Conservation (phyloP, 768 basidiomycete genomes). For the Phanerochaete sordida region DNA sequence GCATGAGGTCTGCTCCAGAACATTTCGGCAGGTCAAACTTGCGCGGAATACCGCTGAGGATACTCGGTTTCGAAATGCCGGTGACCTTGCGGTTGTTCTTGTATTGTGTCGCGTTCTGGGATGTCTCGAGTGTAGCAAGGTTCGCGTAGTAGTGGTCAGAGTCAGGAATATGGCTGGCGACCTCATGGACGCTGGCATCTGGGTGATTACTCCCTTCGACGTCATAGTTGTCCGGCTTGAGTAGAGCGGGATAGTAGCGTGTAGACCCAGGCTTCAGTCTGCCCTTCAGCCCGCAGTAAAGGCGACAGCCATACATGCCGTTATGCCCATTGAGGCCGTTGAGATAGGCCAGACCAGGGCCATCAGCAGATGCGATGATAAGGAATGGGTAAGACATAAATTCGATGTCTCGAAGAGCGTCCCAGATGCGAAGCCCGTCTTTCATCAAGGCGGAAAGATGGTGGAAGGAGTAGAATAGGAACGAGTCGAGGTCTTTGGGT, state of each 20-base stretch:
- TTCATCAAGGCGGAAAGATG: constrained; percentile 23
- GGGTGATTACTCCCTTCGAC: constrained; percentile 26
- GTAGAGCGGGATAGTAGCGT: constrained; percentile 33
- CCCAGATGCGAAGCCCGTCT: neutral
- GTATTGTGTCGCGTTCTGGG: constrained; percentile 25
- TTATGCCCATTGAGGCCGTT: constrained; percentile 33
- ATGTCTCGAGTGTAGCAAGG: neutral
- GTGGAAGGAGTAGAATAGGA: constrained; percentile 24
- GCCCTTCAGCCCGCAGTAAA: constrained; percentile 29
- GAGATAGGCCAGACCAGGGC: constrained; percentile 17
- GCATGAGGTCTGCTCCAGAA: constrained; percentile 37
- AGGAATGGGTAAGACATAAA: neutral
- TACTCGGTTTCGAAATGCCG: constrained; percentile 34
- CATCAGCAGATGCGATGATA: neutral
- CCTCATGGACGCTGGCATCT: constrained; percentile 23
- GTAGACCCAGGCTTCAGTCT: constrained; percentile 21
- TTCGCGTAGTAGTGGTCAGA: neutral
- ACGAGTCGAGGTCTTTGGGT: constrained; percentile 27
- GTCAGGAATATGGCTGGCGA: neutral
- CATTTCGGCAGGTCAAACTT: constrained; percentile 26
- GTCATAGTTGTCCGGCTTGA: constrained; percentile 22
- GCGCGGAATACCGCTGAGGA: constrained; percentile 28
- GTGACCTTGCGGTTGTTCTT: constrained; percentile 22
- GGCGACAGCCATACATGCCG: constrained; percentile 31
- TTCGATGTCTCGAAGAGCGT: neutral